phyloP scores from a whole-genome alignment of 805 yeast species.

The Komagataella ulmi region DNA sequence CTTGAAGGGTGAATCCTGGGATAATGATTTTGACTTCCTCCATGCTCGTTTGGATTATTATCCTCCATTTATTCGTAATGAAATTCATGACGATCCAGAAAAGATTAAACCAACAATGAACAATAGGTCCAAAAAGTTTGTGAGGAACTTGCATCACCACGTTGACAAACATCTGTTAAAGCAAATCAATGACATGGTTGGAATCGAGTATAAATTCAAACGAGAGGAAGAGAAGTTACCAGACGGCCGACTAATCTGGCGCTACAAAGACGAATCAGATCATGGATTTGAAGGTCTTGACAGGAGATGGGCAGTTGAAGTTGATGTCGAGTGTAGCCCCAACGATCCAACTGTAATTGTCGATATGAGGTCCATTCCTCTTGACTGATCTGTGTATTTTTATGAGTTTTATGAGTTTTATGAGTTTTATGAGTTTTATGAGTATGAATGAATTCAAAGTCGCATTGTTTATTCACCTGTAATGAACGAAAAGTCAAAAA shows the following conservation, averaged over 20 bases:
- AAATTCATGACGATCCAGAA: constrained; percentile 52
- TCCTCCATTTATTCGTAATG: constrained; percentile 60
- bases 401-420: too few species aligned
- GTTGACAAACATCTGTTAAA: constrained; percentile 50
- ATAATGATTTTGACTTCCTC: constrained; percentile 56
- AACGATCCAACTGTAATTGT: constrained; percentile 54
- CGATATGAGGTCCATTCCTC: constrained; percentile 45
- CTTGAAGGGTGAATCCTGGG: constrained; percentile 62
- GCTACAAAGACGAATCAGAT: constrained; percentile 38
- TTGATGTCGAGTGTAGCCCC: constrained; percentile 50
- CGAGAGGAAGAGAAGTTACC: constrained; percentile 32
- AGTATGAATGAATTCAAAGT: not conserved
- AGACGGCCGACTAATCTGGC: constrained; percentile 42
- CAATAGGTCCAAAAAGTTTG: constrained; percentile 54
- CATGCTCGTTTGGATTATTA: constrained; percentile 55
- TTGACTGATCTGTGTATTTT: not conserved
- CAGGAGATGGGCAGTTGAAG: constrained; percentile 49
- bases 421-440: not conserved
- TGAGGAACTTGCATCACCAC: constrained; percentile 59
- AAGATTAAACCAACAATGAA: constrained; percentile 58
- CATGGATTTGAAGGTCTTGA: constrained; percentile 31
- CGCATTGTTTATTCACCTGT: not conserved
- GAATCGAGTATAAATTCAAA: constrained; percentile 24
- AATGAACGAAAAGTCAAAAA: not conserved
- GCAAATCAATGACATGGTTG: constrained; percentile 45